Base-by-base conservation (phyloP, 2,329 filamentous ascomycete species). In the Penicillium sp. region DNA sequence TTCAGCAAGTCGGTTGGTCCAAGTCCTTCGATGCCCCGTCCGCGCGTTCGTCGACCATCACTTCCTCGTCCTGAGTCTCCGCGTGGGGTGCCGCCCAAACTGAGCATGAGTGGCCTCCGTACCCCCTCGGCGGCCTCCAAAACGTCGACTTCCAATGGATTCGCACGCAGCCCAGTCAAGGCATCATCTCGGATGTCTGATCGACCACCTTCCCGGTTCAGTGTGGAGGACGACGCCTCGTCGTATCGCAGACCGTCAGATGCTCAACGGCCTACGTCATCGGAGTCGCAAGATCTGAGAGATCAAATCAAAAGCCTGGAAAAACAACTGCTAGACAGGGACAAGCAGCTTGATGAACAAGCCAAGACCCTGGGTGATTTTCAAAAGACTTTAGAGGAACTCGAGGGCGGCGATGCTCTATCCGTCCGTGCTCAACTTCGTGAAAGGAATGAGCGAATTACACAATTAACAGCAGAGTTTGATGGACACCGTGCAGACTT, bases 361-460 rank as follows among this genome's bases (percentile, higher is more conserved):
- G 81, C 86, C 2, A 71, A 78, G 3, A 85, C 82, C 12, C 68
- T 98, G 35, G 75, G 80, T 10, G 92, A 98, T 51, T 95, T 98
- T 83, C 90, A 98, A 59, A 77, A 75, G 42, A 90, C 82, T 45
- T 69, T 95, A 31, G 80, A 80, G n/a, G 89, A 95, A 59, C 72
- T 95, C 12, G 83, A 86, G 46, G 84, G 84, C 39, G 82, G 81
- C 50, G 89, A 95, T 59, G 74, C 80, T 2, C 62, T 76, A 4
- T 84, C 93, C 58, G 72, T 98, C 40, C 80, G 89, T 37, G 77
- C 82, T n/a, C 67, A 94, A 52, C 68, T 98, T 37, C 77, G 86
- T 15, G 92, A 98, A 66, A 95, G 94, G 74, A 95, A 95, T 55
- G 92, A 98, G 41, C 95, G 89, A 70, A 95, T 98, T 50, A 81